Base-by-base conservation (phyloP, 140 eudicot species). In the Cichorium intybus region DNA sequence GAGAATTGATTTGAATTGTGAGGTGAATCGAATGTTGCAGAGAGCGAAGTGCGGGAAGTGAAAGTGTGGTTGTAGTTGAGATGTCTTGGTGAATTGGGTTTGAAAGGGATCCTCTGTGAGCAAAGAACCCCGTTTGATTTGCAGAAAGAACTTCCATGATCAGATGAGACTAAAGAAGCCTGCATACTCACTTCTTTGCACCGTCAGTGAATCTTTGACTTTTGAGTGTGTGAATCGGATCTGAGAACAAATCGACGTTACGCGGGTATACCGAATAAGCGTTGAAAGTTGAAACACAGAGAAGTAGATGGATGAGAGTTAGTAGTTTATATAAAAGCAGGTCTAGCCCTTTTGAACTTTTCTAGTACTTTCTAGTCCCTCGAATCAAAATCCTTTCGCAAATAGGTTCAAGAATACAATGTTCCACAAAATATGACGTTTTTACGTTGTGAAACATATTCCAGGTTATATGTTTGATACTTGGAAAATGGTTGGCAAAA, bases 131-230 rank as follows among this genome's bases (percentile, higher is more conserved):
- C 2, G 26, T 60, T 64, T 18, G 76, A 12, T 62, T 63, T 68
- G 70, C 10, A 28, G 3, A 29, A 18, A 9, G 69, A 22, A 20
- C 9, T 67, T 62, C 33, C 45, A 24, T 48, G 56, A 20, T 23
- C 10, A 15, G 80, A 56, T 61, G 66, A 26, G 53, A 74, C 55
- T 49, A 70, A 66, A 23, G 48, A 54, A 24, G 73, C 16, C 10
- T 68, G 74, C 84, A 79, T 78, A 37, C 7, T 71, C 4, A 35
- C 20, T 37, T 55, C 24, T 56, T 26, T 34, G 37, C 7, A 9
- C 49, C 10, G 71, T 8, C 5, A 34, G 34, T 5, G 31, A 24
- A 18, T 33, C 22, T 43, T 43, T 43, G 20, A 43, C 49, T 15
- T 41, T 3, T 69, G 58, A 51, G 16, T 1, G 43, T 43, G 65